These are phyloP conservation scores for Macaranga tanarius DNA, from an alignment of 441 rosid genomes.

Conservation along the genomic window DNA sequence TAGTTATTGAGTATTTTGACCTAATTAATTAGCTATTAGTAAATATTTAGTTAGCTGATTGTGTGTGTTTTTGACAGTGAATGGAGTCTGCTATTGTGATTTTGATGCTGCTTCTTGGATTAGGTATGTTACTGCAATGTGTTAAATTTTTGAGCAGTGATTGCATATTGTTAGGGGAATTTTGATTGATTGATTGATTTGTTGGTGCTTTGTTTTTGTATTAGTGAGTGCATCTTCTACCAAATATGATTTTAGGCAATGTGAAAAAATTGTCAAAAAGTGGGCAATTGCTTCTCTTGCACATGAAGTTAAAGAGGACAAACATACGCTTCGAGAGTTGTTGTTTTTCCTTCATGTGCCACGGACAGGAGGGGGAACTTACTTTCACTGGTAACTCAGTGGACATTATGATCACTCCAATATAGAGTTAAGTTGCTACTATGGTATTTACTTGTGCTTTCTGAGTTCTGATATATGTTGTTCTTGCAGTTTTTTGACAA, in stretches of 20 bases:
- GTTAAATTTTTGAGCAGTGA: too few relatives aligned
- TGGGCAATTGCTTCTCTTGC: slow-evolving; percentile 66
- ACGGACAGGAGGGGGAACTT: slow-evolving; percentile 94
- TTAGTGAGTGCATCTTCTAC: slow-evolving; percentile 48
- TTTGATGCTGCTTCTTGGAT: slow-evolving; percentile 47
- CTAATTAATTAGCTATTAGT: too few relatives aligned
- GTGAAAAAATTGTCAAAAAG: slow-evolving; percentile 61
- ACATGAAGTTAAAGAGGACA: slow-evolving; percentile 49
- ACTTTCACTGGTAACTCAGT: slow-evolving; percentile 70
- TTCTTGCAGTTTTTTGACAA: slow-evolving; percentile 75
- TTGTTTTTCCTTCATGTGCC: slow-evolving; percentile 94
- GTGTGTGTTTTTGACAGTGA: slow-evolving; percentile 24
- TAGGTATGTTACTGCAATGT: slow-evolving; percentile 39
- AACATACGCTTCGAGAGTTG: slow-evolving; percentile 67
- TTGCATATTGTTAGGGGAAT: background rate
- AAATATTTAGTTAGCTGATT: background rate
- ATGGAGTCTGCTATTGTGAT: slow-evolving; percentile 47
- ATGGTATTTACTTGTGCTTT: slow-evolving; percentile 16
- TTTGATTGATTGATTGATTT: background rate
- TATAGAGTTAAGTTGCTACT: background rate
- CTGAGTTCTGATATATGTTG: slow-evolving; percentile 22
- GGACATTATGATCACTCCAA: background rate
- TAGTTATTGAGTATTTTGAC: too few relatives aligned
- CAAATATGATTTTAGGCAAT: slow-evolving; percentile 45
- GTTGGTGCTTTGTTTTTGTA: slow-evolving; percentile 14